Conservation (phyloP, 2,329 filamentous ascomycete species). For the Colletotrichum liaoningense region DNA sequence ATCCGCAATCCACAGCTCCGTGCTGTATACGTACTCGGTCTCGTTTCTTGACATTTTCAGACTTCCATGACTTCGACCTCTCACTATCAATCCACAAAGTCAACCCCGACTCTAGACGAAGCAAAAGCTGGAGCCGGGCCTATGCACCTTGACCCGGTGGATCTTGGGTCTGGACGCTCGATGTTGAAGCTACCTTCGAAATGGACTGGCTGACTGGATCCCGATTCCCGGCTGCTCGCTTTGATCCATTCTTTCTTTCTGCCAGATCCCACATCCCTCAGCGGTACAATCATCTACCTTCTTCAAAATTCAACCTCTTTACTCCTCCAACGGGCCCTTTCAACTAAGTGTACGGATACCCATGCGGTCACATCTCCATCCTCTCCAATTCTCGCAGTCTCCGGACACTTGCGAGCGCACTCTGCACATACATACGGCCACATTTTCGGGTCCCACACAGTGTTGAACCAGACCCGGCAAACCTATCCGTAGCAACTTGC, state of each 20-base stretch:
- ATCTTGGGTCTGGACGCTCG: neutral
- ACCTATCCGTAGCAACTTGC: neutral
- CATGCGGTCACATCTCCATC: neutral
- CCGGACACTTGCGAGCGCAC: neutral
- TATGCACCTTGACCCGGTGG: neutral
- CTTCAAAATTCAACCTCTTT: neutral
- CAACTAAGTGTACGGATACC: too few relatives aligned
- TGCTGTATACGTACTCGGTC: neutral
- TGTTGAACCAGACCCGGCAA: neutral
- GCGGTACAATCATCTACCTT: neutral
- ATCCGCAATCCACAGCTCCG: neutral
- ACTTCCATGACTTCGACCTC: neutral
- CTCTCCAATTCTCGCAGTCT: neutral
- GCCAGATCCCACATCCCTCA: neutral
- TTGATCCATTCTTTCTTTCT: neutral
- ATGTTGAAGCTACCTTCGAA: neutral
- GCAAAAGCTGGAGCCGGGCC: neutral
- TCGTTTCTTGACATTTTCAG: conserved; percentile 20
- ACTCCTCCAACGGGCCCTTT: neutral
- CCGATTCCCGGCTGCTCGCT: neutral
- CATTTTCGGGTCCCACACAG: neutral
- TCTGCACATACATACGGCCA: neutral
- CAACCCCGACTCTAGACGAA: neutral
- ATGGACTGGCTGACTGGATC: neutral
- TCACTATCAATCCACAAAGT: too few relatives aligned